Percentiles rank a stretch among this genome's conserved stretches.
phyloP scores from a whole-genome alignment of 148 eudicot species.

The Cornus kousa region DNA sequence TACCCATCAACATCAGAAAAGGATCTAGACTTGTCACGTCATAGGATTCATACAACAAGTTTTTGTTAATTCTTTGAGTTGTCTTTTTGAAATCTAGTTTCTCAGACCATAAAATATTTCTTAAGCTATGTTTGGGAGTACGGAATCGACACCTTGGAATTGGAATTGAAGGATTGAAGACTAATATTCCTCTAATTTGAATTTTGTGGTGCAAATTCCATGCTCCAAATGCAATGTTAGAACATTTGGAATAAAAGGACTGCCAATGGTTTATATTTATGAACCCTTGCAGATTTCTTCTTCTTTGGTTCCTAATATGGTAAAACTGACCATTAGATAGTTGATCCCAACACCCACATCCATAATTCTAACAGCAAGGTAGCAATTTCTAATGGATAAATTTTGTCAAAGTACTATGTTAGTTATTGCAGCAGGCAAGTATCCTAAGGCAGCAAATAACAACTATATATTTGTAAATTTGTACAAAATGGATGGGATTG shows the following conservation, averaged over 20 bases:
- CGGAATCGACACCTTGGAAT: too few species aligned
- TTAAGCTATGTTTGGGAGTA: neutral
- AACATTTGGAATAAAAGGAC: neutral
- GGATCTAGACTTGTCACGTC: neutral
- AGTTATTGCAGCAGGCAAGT: neutral
- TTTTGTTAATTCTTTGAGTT: too few species aligned
- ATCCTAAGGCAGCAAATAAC: neutral
- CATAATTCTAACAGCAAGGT: neutral
- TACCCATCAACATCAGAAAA: neutral
- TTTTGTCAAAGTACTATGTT: neutral
- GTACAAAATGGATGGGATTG: neutral
- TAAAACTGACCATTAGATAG: neutral
- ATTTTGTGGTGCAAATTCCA: too few species aligned
- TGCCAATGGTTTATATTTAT: neutral
- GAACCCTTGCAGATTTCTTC: neutral
- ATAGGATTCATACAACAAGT: neutral
- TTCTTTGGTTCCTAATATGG: neutral
- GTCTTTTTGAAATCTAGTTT: neutral
- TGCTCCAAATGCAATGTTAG: too few species aligned
- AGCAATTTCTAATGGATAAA: neutral
- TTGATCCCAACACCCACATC: neutral
- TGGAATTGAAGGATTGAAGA: too few species aligned
- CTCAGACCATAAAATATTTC: neutral
- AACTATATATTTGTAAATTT: too few species aligned
- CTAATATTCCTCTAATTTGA: too few species aligned